Base-by-base conservation (phyloP, 768 basidiomycete species). In the Suillus weaverae region DNA sequence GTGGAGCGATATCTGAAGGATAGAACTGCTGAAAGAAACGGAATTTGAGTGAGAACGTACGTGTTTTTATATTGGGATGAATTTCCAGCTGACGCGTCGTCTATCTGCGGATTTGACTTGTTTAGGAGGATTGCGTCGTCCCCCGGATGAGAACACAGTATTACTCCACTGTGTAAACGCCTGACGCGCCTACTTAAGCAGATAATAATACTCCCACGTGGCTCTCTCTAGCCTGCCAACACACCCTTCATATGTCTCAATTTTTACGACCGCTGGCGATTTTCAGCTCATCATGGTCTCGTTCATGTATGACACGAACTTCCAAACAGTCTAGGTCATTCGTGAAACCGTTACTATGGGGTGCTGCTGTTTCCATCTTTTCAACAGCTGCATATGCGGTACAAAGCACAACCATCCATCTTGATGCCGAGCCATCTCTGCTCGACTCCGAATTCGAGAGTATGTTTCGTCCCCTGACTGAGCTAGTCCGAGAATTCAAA, bases 391-490 rank as follows among this genome's bases (percentile, higher is more conserved):
- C 75, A 1, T 66, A 79, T 33, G 73, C 70, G 5, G 64, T 79
- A 43, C 71, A 69, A 20, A 35, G 51, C 11, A 62, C 70, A 36
- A 72, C 72, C 51, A 69, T 86, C 13, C 77, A 84, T 64, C 80
- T 85, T 18, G 86, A 89, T 67, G 74, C 81, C 4, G 79, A 81
- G 33, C 63, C 55, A 20, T 51, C 60, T 41, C 32, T 60, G 8
- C 62, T 30, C 20, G 61, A 39, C 20, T 61, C 57, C 20, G 74
- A 70, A 51, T 67, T 74, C 20, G 59, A 71, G 66, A 76, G 74
- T 68, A 62, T 54, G 73, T 56, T 26, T 36, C 33, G 20, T 10
- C 7, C 35, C 14, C 33, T 7, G 18, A 33, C 36, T 13, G 18
- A 18, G 53, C 14, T 14, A 30, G 41, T 11, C 6, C 57, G 22